Base-by-base conservation (phyloP, 495 filamentous ascomycete genomes). In the Darksidea phi region DNA sequence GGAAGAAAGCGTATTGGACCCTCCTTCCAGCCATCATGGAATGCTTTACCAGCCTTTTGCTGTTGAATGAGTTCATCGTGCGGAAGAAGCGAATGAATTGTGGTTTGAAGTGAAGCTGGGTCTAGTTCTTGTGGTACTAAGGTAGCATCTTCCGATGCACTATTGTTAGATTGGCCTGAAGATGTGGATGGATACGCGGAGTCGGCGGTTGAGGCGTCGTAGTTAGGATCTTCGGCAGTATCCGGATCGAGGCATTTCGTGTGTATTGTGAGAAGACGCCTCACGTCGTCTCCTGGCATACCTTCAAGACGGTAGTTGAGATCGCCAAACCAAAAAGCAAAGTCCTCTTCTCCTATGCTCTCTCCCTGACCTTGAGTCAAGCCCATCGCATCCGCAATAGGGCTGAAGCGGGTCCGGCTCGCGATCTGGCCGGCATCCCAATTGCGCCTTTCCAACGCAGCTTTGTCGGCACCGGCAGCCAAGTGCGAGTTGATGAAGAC, bases 241-340 rank as follows among this genome's bases (percentile, higher is more conserved):
- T 15, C 38, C 7, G 24, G 21, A 26, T 93, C 94, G 61, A 91
- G 83, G 55, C 91, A 88, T 21, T 79, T 80, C 0, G 88, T 87
- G 70, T 97, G 91, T 18, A 95, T 79, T 74, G 85, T 86, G 25
- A 99, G 80, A 6, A 97, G 81, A 50, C 86, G 82, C 21, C 95
- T 82, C 32, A 99, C 93, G 73, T 97, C 95, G 48, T 90, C 89
- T 0, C 89, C 91, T 0, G 94, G 88, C 5, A 97, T 83, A 47
- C 86, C 87, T 45, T 96, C 91, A 0, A 99, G 78, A 34, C 95
- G 82, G 68, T 96, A 99, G 73, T 99, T 99, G 8, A 99, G 79
- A 73, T 99, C 95, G 20, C 95, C 95, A 71, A 95, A 91, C 90
- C 92, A 97, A 66, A 97, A 96, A 1, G 86, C 82, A 74, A 96